Base-by-base conservation (phyloP, 1,284 basidiomycete genomes). In the Marasmius sp. region DNA sequence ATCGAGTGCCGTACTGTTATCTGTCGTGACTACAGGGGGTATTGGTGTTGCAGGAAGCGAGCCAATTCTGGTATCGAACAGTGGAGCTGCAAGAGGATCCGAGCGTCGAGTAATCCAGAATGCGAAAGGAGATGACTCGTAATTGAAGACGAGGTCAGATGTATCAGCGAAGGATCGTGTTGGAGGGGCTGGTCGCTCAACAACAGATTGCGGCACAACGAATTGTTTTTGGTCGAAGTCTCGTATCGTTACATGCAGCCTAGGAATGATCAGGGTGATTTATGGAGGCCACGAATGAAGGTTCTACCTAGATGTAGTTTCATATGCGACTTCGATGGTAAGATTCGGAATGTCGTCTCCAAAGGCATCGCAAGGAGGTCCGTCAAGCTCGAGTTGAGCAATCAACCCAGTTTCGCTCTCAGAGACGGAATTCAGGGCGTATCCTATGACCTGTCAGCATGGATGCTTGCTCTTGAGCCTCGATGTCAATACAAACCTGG, bases 101-200 rank as follows among this genome's bases (percentile, higher is more conserved):
- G 84, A 84, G 50, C 85, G 81, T 53, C 90, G 83, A 3, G 85
- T 87, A 64, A 92, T 85, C 90, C 91, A 93, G 73, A 92, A 93
- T 1, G 86, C 85, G 70, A 93, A 93, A 0, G 89, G 88, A 0
- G 79, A 78, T 1, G 81, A 36, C 0, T 86, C 79, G 69, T 89
- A 87, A 68, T 92, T 86, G 78, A 94, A 94, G 2, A 83, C 71
- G 10, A 91, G 76, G 65, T 90, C 87, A 0, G 83, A 85, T 1
- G 68, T 75, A 7, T 72, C 65, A 52, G 69, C 74, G 65, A 74
- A 77, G 2, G 77, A 75, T 6, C 66, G 67, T 1, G 70, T 72
- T 7, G 78, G 73, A 11, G 74, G 65, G 0, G 71, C 38, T 18
- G 87, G 85, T 1, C 79, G 79, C 18, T 81, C 73, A 39, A 89